Percentiles rank a stretch among this genome's conserved stretches.
These are phyloP conservation scores for Agaricus sinodeliciosus DNA, from an alignment of 768 basidiomycete species.

Conservation along the genomic window DNA sequence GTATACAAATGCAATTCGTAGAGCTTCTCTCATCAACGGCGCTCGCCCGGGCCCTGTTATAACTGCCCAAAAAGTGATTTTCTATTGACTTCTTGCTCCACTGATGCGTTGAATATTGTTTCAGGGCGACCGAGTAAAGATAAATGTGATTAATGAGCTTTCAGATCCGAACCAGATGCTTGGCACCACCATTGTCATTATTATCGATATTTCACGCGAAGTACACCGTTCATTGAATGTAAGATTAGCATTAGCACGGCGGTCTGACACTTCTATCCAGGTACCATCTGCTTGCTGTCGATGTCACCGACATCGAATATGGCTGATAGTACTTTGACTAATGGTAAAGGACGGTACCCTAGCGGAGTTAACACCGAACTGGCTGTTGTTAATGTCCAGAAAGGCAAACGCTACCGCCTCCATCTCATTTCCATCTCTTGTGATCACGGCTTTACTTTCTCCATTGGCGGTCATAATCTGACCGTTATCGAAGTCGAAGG, in stretches of 20 bases:
- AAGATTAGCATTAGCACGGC: slow-evolving; percentile 40
- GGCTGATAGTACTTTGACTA: slow-evolving; percentile 29
- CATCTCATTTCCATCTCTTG: slow-evolving; percentile 20
- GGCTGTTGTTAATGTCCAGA: slow-evolving; percentile 27
- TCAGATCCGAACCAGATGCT: slow-evolving; percentile 40
- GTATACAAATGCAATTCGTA: not conserved
- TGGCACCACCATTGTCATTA: slow-evolving; percentile 40
- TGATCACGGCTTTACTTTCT: slow-evolving; percentile 32
- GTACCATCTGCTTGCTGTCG: slow-evolving; percentile 18
- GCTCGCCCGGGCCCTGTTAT: slow-evolving; percentile 13
- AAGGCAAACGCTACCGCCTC: slow-evolving; percentile 25
- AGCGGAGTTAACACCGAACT: slow-evolving; percentile 24
- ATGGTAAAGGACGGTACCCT: slow-evolving; percentile 30
- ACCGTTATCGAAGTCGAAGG: slow-evolving; percentile 33
- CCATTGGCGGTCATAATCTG: slow-evolving; percentile 37
- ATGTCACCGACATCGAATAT: slow-evolving; percentile 16
- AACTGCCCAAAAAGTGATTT: slow-evolving; percentile 8
- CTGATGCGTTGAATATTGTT: not conserved
- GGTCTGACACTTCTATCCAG: slow-evolving; percentile 5
- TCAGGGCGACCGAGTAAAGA: slow-evolving; percentile 30
- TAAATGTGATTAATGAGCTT: slow-evolving; percentile 43
- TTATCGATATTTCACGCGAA: too few species aligned
- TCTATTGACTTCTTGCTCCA: not conserved
- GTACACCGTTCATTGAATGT: not conserved
- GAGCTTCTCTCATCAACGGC: slow-evolving; percentile 8